phyloP scores from a whole-genome alignment of 495 filamentous ascomycete genomes.

The Usnea hakonensis region DNA sequence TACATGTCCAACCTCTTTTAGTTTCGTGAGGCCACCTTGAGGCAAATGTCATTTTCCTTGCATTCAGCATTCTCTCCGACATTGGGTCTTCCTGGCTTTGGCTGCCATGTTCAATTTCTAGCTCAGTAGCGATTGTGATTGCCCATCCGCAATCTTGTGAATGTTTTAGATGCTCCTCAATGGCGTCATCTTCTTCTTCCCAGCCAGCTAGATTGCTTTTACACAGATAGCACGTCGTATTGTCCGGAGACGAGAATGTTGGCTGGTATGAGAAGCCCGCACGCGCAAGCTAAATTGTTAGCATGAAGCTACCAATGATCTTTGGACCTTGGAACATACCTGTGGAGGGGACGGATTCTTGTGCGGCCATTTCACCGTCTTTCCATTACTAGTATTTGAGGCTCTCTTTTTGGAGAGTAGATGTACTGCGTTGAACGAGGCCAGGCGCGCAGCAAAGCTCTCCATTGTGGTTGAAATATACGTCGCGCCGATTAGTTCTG shows the following conservation, averaged over 20 bases:
- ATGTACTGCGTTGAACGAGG: conserved; percentile 60
- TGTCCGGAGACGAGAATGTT: conserved; percentile 64
- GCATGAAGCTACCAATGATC: conserved; percentile 11
- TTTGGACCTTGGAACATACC: conserved; percentile 38
- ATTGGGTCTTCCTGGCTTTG: conserved; percentile 62
- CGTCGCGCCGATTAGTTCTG: not conserved
- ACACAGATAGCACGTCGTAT: conserved; percentile 84
- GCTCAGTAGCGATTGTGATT: conserved; percentile 63
- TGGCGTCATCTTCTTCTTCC: conserved; percentile 74
- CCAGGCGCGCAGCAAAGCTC: conserved; percentile 63
- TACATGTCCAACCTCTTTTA: conserved; percentile 82
- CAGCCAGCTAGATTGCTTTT: conserved; percentile 73
- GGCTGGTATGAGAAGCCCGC: conserved; percentile 90
- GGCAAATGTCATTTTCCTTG: conserved; percentile 72
- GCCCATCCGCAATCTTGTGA: conserved; percentile 82
- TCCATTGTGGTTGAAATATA: conserved; percentile 33
- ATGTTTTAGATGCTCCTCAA: conserved; percentile 77
- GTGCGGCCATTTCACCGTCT: conserved; percentile 69
- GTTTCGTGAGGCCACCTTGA: conserved; percentile 77
- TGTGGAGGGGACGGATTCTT: conserved; percentile 54
- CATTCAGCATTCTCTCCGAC: conserved; percentile 58
- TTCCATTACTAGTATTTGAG: conserved; percentile 55
- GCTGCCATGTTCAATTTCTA: conserved; percentile 52
- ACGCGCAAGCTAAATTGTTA: conserved; percentile 60
- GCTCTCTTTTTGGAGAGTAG: conserved; percentile 56